Evolutionary conservation across 192 early-diverging fungal genomes (phyloP).

Genomic region (Gaertneriomyces sp.): DNA sequence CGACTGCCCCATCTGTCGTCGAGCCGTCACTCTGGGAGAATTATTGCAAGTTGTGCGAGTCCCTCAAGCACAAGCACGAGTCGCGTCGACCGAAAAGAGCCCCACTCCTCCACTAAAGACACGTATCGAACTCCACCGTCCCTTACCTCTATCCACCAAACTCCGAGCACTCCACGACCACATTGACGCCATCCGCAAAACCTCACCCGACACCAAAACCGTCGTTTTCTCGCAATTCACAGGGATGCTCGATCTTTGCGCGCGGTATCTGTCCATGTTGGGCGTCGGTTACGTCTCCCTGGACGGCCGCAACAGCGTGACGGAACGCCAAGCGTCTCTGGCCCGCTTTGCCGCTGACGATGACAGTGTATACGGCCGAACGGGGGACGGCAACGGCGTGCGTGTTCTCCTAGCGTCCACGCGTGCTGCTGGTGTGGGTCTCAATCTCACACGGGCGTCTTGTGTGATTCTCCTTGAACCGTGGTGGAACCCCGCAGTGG

Average conservation of each 20-base stretch:
- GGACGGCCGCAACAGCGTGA: slow-evolving; percentile 73
- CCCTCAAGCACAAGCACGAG: not conserved
- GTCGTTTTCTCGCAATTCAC: slow-evolving; percentile 45
- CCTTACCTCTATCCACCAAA: slow-evolving; percentile 33
- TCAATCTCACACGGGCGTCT: slow-evolving; percentile 42
- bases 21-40: slow-evolving; percentile 16
- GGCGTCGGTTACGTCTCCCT: slow-evolving; percentile 65
- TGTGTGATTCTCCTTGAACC: slow-evolving; percentile 46
- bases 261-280: slow-evolving; percentile 48
- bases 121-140: slow-evolving; percentile 7
- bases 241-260: slow-evolving; percentile 72
- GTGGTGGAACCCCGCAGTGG: slow-evolving; percentile 45
- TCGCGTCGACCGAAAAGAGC: not conserved
- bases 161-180: slow-evolving; percentile 24
- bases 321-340: slow-evolving; percentile 52
- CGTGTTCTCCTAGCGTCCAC: slow-evolving; percentile 35
- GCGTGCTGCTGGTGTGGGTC: slow-evolving; percentile 42
- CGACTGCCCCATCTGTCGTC: slow-evolving; percentile 36
- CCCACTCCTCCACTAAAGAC: not conserved
- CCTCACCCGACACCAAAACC: slow-evolving; percentile 29
- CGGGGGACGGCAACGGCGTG: slow-evolving; percentile 14
- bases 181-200: slow-evolving; percentile 11
- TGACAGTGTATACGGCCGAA: not conserved
- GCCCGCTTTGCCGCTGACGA: slow-evolving; percentile 61
- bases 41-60: slow-evolving; percentile 25